Conservation (phyloP, 176 grass and related monocot genomes). For the Oryza nivara region DNA sequence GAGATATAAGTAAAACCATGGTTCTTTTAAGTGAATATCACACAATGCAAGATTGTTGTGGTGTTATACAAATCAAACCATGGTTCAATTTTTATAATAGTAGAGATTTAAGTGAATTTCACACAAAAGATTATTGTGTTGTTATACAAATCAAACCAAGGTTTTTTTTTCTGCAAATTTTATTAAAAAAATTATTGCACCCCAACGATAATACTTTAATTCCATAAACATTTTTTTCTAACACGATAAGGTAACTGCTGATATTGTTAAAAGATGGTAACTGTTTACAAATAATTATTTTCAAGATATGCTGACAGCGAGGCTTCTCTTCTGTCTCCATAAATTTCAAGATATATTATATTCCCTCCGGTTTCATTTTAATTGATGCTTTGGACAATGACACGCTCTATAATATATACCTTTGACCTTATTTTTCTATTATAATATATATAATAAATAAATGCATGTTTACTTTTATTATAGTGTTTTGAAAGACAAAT, state of each 20-base stretch:
- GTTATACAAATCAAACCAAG: not conserved
- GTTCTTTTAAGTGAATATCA: not conserved
- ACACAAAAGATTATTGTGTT: not conserved
- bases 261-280: not conserved
- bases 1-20: not conserved
- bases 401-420: too few species aligned
- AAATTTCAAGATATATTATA: too few species aligned
- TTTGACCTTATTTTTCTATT: too few species aligned
- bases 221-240: not conserved
- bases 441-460: too few species aligned
- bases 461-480: too few species aligned
- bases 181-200: not conserved
- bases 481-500: too few species aligned
- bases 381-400: too few species aligned
- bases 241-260: not conserved
- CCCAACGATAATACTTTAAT: not conserved
- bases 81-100: too few species aligned
- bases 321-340: too few species aligned
- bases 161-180: not conserved
- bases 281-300: too few species aligned
- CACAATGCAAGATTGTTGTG: not conserved
- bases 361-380: too few species aligned
- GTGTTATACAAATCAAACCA: not conserved
- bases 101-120: not conserved
- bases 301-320: too few species aligned